Evolutionary conservation across 805 yeast genomes (phyloP), one percentile per base, ranked within the genome.

Genomic region (Ogataea saltuana): DNA sequence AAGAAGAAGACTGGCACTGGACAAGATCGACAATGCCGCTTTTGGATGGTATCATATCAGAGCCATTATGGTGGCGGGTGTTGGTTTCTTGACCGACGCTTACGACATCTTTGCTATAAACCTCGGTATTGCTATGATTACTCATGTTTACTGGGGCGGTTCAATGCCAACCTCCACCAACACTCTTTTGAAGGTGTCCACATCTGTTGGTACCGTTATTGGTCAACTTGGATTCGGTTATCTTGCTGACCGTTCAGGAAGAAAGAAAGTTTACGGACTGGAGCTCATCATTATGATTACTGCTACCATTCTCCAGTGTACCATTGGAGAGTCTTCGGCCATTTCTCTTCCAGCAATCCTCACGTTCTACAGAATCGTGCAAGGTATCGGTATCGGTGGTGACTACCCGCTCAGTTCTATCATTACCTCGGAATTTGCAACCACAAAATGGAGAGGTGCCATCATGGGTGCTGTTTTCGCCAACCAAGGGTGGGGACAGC

Each of bases 341-440:
- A 69, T 88, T 48, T 75, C 73, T 60, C 84, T 88, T 59, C 78
- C 80, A 44, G 95, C 93, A 33, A 74, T 87, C 39, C 73, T 89
- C 50, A 69, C 83, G 9, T 81, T 84, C 60, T 83, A 81, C 71
- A 85, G 97, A 80, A 82, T 88, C 53, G 61, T 88, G 50, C 84
- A 83, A 88, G 97, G 97, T 75, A 83, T 89, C 58, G 97, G 97
- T 80, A 89, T 88, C 57, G 97, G 97, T 73, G 97, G 96, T 76
- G 97, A 88, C 72, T 88, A 88, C 67, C 96, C 97, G 55, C 75
- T 89, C 59, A 87, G 96, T 13, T 87, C 96, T n/a, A 84, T 88
- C 65, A 88, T 88, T 53, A 84, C 96, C 8, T 83, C 96, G 45
- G 97, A 88, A 73, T 88, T 88, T 60, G 78, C 96, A 20, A 87